Conservation (phyloP, 495 filamentous ascomycete species). For the Xylaria bambusicola region DNA sequence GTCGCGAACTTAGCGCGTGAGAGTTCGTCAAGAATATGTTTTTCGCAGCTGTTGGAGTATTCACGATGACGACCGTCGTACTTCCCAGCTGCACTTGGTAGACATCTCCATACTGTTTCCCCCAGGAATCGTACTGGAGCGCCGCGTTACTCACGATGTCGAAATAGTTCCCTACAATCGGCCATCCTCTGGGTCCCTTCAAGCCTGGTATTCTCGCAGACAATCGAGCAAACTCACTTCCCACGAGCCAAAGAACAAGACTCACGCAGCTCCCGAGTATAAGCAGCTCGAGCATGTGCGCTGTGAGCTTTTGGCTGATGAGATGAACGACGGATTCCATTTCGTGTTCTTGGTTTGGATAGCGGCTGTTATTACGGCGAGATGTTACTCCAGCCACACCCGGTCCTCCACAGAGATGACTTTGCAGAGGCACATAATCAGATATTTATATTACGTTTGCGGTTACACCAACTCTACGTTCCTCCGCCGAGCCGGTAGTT, state of each 20-base stretch:
- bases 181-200: constrained; percentile 57
- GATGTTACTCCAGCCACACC: background rate
- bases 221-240: constrained; percentile 55
- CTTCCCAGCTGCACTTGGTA: constrained; percentile 69
- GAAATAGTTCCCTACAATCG: constrained; percentile 63
- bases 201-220: constrained; percentile 54
- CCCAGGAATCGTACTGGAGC: constrained; percentile 62
- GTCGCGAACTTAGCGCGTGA: constrained; percentile 58
- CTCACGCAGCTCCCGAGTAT: constrained; percentile 15
- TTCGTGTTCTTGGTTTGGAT: background rate
- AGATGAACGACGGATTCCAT: constrained; percentile 24
- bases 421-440: too few relatives aligned
- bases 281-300: constrained; percentile 6
- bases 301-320: constrained; percentile 4
- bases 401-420: too few relatives aligned
- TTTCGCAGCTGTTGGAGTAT: constrained; percentile 58
- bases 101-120: constrained; percentile 57
- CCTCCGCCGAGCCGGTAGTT: too few relatives aligned
- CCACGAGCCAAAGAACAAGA: constrained; percentile 43
- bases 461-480: too few relatives aligned
- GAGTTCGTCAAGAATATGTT: constrained; percentile 59
- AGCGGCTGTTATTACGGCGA: background rate
- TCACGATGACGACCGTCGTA: constrained; percentile 61
- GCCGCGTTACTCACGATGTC: constrained; percentile 62
- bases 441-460: too few relatives aligned